Base-by-base conservation (phyloP, 352 stramenopile genomes). In the Bremia lactucae region DNA sequence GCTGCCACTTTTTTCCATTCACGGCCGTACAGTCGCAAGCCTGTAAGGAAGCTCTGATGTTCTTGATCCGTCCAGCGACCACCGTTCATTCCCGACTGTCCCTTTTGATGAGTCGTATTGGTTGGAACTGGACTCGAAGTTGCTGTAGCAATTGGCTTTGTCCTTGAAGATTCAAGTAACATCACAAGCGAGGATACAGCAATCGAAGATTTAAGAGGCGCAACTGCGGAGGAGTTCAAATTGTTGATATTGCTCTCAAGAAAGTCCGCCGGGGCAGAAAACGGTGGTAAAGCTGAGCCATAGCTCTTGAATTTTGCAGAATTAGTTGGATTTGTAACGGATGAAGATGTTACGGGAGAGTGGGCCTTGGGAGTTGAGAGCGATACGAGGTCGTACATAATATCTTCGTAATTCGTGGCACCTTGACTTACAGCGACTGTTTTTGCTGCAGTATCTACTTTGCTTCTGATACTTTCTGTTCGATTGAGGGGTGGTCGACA, bases 1-100 rank as follows among this genome's bases (percentile, higher is more conserved):
- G 71, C 76, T n/a, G 80, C 80, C 11, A 92, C 77, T 66, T 96
- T 96, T 59, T 98, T 98, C 96, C 96, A 99, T 59, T 98, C 89
- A 31, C 95, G 94, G 4, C 95, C 95, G 54, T 98, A 97, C 15
- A 92, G 56, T 14, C 83, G 70, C 11, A 98, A 71, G 6, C 94
- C 94, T 18, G 76, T 68, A 15, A 98, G 73, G 56, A 98, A 98
- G 33, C 81, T 89, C 55, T 97, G 69, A 53, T 98, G 95, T 59
- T 98, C 94, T 68, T 93, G 70, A 20, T 87, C 62, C 1, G 90
- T 98, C 95, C 95, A 98, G 31, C 93, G 77, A 9, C 95, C 95
- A 38, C 75, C 76, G 43, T 88, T 90, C 73, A 87, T 89, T n/a
- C 68, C 70, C 31, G 58, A 57, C 19, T 79, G 68, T 9, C 62